These are phyloP conservation scores for Marasmius oreades DNA, from an alignment of 1,284 basidiomycete species.

Conservation along the genomic window DNA sequence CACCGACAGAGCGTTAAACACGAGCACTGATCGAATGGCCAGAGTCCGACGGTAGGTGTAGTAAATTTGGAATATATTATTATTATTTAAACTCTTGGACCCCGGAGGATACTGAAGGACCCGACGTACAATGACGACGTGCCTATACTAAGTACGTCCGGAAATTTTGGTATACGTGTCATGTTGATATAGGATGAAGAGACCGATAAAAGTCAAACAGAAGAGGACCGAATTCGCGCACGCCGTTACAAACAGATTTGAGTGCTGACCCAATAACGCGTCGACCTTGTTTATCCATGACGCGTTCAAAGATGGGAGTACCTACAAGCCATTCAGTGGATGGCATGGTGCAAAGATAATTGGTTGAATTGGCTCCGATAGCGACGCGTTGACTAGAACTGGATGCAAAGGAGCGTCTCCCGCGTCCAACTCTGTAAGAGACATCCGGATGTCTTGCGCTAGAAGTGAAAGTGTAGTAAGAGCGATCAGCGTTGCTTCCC, in stretches of 20 bases:
- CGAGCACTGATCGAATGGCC: too few species aligned
- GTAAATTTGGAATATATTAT: too few species aligned
- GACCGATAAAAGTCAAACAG: too few species aligned
- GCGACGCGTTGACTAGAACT: background rate
- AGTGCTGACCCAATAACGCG: slow-evolving; percentile 73
- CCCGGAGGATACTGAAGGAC: too few species aligned
- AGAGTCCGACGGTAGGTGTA: too few species aligned
- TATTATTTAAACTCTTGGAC: too few species aligned
- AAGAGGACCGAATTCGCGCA: slow-evolving; percentile 85
- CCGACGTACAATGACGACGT: too few species aligned
- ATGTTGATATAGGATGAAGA: too few species aligned
- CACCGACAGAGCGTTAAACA: too few species aligned
- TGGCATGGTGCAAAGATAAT: too few species aligned
- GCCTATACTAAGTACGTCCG: too few species aligned
- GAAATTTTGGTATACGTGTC: too few species aligned
- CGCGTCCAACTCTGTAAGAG: slow-evolving; percentile 47
- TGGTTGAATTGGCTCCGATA: slow-evolving; percentile 6
- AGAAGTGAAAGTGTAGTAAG: slow-evolving; percentile 70
- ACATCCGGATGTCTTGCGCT: slow-evolving; percentile 65
- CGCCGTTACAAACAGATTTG: slow-evolving; percentile 78
- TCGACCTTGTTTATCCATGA: slow-evolving; percentile 43
- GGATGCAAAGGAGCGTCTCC: slow-evolving; percentile 39
- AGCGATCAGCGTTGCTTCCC: slow-evolving; percentile 71
- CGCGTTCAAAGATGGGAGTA: slow-evolving; percentile 7
- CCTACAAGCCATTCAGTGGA: slow-evolving; percentile 34